Evolutionary conservation across 352 stramenopile genomes (phyloP).

Genomic region (Phytophthora tentaculata): DNA sequence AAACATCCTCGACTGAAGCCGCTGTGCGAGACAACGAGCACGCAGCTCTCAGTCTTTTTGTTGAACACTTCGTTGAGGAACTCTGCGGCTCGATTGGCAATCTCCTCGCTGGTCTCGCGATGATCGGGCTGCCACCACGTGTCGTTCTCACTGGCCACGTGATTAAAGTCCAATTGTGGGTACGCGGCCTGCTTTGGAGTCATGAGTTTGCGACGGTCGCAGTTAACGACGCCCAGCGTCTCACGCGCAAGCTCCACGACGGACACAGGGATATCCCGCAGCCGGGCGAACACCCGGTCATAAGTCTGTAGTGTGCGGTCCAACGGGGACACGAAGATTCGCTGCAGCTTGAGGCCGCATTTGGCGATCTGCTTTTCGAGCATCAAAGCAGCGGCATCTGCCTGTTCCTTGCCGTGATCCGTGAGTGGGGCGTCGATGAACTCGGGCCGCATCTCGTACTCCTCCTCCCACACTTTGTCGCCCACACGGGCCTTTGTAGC

Average conservation of each 20-base stretch:
- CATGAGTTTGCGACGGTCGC: conserved; percentile 58
- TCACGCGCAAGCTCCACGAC: conserved; percentile 65
- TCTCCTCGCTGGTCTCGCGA: conserved; percentile 68
- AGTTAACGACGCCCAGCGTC: conserved; percentile 72
- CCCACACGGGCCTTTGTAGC: conserved; percentile 66
- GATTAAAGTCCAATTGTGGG: conserved; percentile 57
- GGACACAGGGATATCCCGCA: conserved; percentile 46
- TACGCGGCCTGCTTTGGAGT: conserved; percentile 47
- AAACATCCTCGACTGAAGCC: conserved; percentile 74
- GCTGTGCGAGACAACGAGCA: conserved; percentile 71
- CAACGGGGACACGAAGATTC: conserved; percentile 69
- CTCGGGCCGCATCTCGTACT: conserved; percentile 53
- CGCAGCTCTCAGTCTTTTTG: conserved; percentile 38
- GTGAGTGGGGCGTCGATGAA: conserved; percentile 75
- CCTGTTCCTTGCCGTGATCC: conserved; percentile 43
- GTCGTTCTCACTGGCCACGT: conserved; percentile 54
- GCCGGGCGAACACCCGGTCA: conserved; percentile 40
- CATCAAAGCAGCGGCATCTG: conserved; percentile 40
- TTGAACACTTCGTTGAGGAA: conserved; percentile 63
- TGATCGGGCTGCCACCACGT: conserved; percentile 61
- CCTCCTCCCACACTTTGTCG: conserved; percentile 51
- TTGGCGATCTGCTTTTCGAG: conserved; percentile 51
- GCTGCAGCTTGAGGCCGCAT: conserved; percentile 56
- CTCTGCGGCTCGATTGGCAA: conserved; percentile 48
- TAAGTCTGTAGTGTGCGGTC: conserved; percentile 75